Conservation (phyloP, 345 rosid species). For the Sonneratia alba region DNA sequence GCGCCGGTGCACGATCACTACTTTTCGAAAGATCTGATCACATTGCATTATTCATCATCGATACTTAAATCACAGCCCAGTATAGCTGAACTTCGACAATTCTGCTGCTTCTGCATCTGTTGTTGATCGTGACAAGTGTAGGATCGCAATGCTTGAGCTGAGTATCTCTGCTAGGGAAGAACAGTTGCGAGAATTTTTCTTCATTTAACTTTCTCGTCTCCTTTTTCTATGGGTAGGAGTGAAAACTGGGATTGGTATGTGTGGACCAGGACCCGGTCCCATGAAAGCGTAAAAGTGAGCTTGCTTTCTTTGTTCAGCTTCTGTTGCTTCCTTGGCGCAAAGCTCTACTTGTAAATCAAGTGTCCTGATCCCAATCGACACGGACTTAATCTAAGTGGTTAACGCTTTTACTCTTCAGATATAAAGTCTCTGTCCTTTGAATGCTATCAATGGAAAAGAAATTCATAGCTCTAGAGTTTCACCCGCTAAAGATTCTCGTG, state of each 20-base stretch:
- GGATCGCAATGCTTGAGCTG: background rate
- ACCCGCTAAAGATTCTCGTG: no score
- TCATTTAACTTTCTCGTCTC: background rate
- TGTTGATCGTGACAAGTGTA: background rate
- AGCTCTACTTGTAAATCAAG: background rate
- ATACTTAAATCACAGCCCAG: background rate
- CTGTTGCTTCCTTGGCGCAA: background rate
- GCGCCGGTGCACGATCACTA: background rate
- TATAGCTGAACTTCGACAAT: background rate
- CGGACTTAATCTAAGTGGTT: background rate
- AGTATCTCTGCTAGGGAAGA: background rate
- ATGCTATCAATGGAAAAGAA: no score
- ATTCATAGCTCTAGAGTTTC: no score
- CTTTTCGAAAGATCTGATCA: background rate
- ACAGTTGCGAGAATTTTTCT: background rate
- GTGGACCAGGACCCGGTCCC: conserved; percentile 6
- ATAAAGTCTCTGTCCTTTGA: no score
- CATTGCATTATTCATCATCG: background rate
- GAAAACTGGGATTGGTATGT: background rate
- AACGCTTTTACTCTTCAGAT: no score
- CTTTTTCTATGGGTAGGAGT: background rate
- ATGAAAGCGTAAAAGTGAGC: conserved; percentile 5
- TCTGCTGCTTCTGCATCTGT: background rate
- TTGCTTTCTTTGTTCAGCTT: conserved; percentile 2
- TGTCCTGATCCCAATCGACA: background rate